Evolutionary conservation across 2,329 filamentous ascomycete genomes (phyloP).

Genomic region (Clarireedia monteithiana): DNA sequence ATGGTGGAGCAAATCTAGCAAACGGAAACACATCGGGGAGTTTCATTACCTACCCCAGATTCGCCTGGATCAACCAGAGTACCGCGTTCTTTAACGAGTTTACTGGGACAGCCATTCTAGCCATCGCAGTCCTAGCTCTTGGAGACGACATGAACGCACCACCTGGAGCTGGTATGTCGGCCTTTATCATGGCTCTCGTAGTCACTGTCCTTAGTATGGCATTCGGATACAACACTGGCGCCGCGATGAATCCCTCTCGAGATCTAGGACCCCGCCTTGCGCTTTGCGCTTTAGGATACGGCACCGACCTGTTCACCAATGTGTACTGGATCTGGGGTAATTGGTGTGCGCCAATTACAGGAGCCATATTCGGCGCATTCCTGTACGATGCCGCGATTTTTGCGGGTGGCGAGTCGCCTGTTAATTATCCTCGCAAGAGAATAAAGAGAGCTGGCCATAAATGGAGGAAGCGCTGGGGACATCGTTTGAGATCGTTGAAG

Average conservation of each 20-base stretch:
- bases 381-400: conserved; percentile 45
- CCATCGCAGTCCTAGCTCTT: conserved; percentile 36
- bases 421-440: conserved; percentile 40
- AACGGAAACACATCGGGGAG: conserved; percentile 30
- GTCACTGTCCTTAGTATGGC: conserved; percentile 31
- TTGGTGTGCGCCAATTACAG: conserved; percentile 33
- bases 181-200: conserved; percentile 40
- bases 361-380: conserved; percentile 37
- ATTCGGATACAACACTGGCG: conserved; percentile 40
- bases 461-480: conserved; percentile 30
- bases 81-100: conserved; percentile 43
- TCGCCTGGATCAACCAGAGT: conserved; percentile 30
- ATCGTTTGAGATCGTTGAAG: conserved; percentile 11
- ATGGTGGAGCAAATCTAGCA: conserved; percentile 14
- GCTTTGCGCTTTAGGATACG: conserved; percentile 37
- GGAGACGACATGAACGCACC: conserved; percentile 40
- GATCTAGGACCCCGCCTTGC: conserved; percentile 43
- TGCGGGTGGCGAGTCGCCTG: conserved; percentile 41
- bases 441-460: conserved; percentile 37
- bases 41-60: conserved; percentile 38
- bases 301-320: conserved; percentile 33
- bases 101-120: conserved; percentile 34
- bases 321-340: conserved; percentile 37
- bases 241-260: conserved; percentile 40
- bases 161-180: conserved; percentile 43